Base-by-base conservation (phyloP, 768 basidiomycete species). In the Boletus reticuloceps region DNA sequence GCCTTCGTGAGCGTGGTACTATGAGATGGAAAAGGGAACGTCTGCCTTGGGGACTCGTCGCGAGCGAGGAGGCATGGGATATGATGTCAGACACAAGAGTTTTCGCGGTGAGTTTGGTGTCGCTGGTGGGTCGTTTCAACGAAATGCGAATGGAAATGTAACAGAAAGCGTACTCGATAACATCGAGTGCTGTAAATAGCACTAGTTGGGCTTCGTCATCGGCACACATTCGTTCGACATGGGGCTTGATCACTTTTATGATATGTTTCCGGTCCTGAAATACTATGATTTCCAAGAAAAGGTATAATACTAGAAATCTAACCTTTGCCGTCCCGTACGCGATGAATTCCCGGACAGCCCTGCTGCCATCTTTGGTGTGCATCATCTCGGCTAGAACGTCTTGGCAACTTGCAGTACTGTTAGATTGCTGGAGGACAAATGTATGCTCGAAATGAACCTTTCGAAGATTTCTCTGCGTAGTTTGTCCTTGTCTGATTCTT, bases 171-270 rank as follows among this genome's bases (percentile, higher is more conserved):
- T 69, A 94, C 93, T 98, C 94, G 51, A 91, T 88, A 39, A 89
- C 82, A 67, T 98, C 94, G 12, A 96, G 77, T 7, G 91, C 90
- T 0, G 92, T 92, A 73, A 95, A 96, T 4, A 97, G 72, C 2
- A 95, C 91, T 22, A 90, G 75, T 63, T 95, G 93, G 0, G 94
- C 94, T 58, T 97, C 92, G 43, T 93, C 91, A 61, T 94, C 91
- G 40, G 81, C 77, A 63, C 88, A 90, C 82, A 97, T 93, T 3
- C 89, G 85, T 66, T 89, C 88, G 25, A 95, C 78, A 62, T 97
- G 93, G 2, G 93, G 92, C 62, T 94, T 94, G 48, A 98, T 79
- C 6, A 83, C 80, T 75, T 95, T 95, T 51, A 96, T 76, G 49
- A 95, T 91, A 58, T 88, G 86, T 79, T 97, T 98, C 52, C 94